Base-by-base conservation (phyloP, 2,329 filamentous ascomycete species). In the Sporothrix brunneoviolacea region DNA sequence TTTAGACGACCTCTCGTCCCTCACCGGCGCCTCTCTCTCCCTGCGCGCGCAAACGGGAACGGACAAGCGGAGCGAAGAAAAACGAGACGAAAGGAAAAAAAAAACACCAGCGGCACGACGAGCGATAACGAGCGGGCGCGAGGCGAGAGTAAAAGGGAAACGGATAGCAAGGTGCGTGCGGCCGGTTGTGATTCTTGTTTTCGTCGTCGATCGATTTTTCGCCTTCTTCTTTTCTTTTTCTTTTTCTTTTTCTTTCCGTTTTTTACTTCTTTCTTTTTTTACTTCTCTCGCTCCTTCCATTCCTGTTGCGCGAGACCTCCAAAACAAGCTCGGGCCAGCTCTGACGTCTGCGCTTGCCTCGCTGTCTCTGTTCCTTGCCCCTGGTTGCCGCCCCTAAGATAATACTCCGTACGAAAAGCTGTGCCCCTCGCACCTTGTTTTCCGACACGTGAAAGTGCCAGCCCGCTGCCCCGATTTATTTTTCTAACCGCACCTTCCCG, bases 381-480 rank as follows among this genome's bases (percentile, higher is more conserved):
- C n/a, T n/a, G n/a, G n/a, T n/a, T n/a, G n/a, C n/a, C n/a, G n/a
- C n/a, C n/a, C n/a, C n/a, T n/a, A n/a, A n/a, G n/a, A n/a, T n/a
- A n/a, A n/a, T 28, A 28, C 24, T 28, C 19, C 15, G 4, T n/a
- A 41, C 21, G 28, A 41, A 41, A 41, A 41, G 39, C 22, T 16
- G n/a, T n/a, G 22, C 39, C 21, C 22, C 39, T 15, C 39, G 39
- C 39, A 12, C 22, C 18, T 38, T 9, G 18, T 19, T 33, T 48
- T 40, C 18, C 36, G 45, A 35, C 48, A 50, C 48, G 48, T 50
- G 48, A 50, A 50, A 50, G 48, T 43, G 48, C 40, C 37, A 35
- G 16, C 16, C 43, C 18, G 27, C 32, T n/a, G 27, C 10, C 16
- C 22, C 43, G 12, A 4, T 19, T 19, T 10, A 4, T 21, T 28